Evolutionary conservation across 2,329 filamentous ascomycete genomes (phyloP), one percentile per base, ranked within the genome.

Genomic region (Fusarium pseudocircinatum): DNA sequence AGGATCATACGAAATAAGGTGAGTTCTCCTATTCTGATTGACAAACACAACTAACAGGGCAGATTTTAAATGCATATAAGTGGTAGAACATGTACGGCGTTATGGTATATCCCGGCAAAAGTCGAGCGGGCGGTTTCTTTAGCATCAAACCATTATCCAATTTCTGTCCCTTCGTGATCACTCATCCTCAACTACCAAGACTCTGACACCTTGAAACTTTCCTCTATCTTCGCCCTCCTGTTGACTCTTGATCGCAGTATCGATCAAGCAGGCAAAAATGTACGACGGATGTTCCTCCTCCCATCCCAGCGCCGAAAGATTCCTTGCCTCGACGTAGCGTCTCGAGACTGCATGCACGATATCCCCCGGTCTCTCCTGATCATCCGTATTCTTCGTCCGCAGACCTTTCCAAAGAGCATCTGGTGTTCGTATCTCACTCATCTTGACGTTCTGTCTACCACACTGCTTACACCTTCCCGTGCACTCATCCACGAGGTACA

Each of bases 1-100:
- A 22, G 96, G 96, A 34, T 98, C 95, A 83, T 99, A 99, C 83
- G 96, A 99, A 85, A 97, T 99, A 81, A 88, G 95, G 92, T 97
- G 75, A 30, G 30, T 30, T 11, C 30, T 30, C 11, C 30, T 30
- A 11, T 8, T 30, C 3, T 4, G 4, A 14, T 24, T n/a, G 4
- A 14, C 24, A 42, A 40, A 32, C 49, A 24, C 47, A 40, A 26
- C 76, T 78, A 76, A 78, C 62, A 30, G 8, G 15, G 10, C 63
- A 83, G 82, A 75, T 83, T 83, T 78, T 83, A 76, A 81, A 69
- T 68, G 65, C 69, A 70, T 69, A 65, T 64, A 54, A 63, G 74
- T 67, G 71, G 74, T 65, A 78, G 70, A 78, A 60, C 67, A 78
- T 78, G 77, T 75, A 78, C 67, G 77, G 77, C 77, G 77, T 78